A percentile compares a stretch with the other conserved stretches of the same genome.
Evolutionary conservation across 2,329 filamentous ascomycete species (phyloP).

Genomic region (Alternaria rosae): DNA sequence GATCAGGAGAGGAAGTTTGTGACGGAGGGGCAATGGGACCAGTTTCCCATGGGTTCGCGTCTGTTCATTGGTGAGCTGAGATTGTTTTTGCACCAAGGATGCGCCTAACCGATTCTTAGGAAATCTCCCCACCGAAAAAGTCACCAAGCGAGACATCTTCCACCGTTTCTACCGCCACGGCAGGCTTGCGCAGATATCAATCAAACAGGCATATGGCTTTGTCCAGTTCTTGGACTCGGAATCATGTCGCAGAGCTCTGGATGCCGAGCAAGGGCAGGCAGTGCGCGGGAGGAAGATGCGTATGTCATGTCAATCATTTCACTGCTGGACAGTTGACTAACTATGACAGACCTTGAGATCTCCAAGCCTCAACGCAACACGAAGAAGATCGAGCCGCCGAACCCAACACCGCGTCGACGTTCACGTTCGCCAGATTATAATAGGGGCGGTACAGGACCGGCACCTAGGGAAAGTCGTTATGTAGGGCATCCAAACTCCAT

Average conservation of each 20-base stretch:
- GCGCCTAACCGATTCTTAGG: constrained; percentile 59
- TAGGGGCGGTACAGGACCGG: constrained; percentile 52
- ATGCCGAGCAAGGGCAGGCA: constrained; percentile 78
- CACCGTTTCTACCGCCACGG: constrained; percentile 88
- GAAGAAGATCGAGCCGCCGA: constrained; percentile 59
- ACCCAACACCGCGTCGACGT: constrained; percentile 57
- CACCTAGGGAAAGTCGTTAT: constrained; percentile 59
- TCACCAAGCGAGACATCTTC: constrained; percentile 93
- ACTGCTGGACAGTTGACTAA: constrained; percentile 35
- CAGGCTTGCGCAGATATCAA: constrained; percentile 88
- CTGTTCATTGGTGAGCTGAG: constrained; percentile 76
- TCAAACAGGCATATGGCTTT: constrained; percentile 96
- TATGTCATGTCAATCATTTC: constrained; percentile 59
- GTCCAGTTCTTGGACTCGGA: constrained; percentile 85
- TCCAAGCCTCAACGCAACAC: constrained; percentile 87
- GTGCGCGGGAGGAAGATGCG: constrained; percentile 92
- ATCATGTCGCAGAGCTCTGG: constrained; percentile 77
- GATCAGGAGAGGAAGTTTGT: constrained; percentile 77
- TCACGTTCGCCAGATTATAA: constrained; percentile 70
- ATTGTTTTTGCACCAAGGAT: neutral
- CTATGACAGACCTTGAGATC: constrained; percentile 77
- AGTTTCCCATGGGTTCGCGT: constrained; percentile 77
- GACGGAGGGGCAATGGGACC: constrained; percentile 80
- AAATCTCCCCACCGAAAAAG: constrained; percentile 90
- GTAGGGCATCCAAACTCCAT: constrained; percentile 41